These are phyloP conservation scores for Candida albicans DNA, from an alignment of 1,139 yeast genomes.

Conservation along the genomic window DNA sequence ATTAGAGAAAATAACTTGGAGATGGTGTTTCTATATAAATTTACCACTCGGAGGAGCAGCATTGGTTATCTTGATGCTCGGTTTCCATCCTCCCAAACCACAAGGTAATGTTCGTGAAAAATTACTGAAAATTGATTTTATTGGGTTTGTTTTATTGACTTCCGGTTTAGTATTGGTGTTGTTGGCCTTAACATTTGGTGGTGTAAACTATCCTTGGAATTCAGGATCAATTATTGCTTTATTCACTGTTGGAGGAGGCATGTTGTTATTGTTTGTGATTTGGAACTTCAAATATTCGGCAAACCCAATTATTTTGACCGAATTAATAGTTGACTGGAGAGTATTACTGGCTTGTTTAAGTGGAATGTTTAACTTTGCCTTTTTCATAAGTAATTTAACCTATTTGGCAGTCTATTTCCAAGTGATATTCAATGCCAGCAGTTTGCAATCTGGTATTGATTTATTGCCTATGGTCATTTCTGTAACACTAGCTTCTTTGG, in stretches of 20 bases:
- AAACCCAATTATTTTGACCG: slow-evolving; percentile 48
- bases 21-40: slow-evolving; percentile 79
- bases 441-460: slow-evolving; percentile 60
- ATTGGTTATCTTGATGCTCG: slow-evolving; percentile 39
- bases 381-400: slow-evolving; percentile 44
- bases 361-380: slow-evolving; percentile 41
- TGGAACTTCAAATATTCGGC: slow-evolving; percentile 51
- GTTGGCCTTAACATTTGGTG: slow-evolving; percentile 39
- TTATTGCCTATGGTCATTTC: slow-evolving; percentile 55
- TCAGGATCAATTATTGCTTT: slow-evolving; percentile 57
- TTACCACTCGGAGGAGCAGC: slow-evolving; percentile 68
- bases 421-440: slow-evolving; percentile 44
- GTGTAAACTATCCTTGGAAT: slow-evolving; percentile 35
- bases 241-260: slow-evolving; percentile 55
- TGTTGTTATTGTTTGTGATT: slow-evolving; percentile 37
- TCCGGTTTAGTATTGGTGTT: slow-evolving; percentile 32
- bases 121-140: slow-evolving; percentile 35
- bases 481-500: slow-evolving; percentile 47
- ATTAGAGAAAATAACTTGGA: slow-evolving; percentile 64
- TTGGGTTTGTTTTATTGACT: slow-evolving; percentile 32
- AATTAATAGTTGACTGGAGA: slow-evolving; percentile 37
- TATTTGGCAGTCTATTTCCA: slow-evolving; percentile 59
- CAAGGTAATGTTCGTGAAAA: slow-evolving; percentile 41
- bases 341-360: slow-evolving; percentile 39
- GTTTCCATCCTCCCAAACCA: slow-evolving; percentile 59